Conservation (phyloP, 805 yeast species). For the Wickerhamia fluorescens region DNA sequence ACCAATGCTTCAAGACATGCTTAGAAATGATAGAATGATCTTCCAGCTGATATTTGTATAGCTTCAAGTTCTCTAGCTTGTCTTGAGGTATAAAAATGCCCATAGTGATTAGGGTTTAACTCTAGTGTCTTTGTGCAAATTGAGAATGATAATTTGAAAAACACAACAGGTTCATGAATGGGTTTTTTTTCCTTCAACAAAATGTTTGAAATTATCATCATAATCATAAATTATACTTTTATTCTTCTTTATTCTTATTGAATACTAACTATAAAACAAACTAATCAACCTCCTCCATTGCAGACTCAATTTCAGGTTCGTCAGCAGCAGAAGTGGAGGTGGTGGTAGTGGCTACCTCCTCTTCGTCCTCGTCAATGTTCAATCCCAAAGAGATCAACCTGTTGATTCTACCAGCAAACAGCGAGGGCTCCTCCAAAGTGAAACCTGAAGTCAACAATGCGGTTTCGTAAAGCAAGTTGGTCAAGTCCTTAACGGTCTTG, state of each 20-base stretch:
- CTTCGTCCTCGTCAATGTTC: constrained; percentile 90
- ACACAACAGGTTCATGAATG: no score
- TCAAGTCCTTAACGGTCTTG: constrained; percentile 96
- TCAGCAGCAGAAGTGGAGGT: constrained; percentile 40
- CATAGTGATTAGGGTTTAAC: no score
- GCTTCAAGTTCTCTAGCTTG: constrained; percentile 45
- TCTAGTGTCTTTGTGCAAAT: no score
- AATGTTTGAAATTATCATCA: no score
- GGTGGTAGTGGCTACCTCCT: constrained; percentile 42
- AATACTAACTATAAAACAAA: no score
- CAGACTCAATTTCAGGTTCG: constrained; percentile 79
- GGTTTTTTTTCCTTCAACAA: no score
- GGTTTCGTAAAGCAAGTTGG: constrained; percentile 93
- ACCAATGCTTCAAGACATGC: constrained; percentile 73
- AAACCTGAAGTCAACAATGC: constrained; percentile 98
- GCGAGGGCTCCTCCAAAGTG: constrained; percentile 96
- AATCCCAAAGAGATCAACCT: constrained; percentile 96
- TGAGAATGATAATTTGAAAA: no score
- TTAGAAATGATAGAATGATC: constrained; percentile 77
- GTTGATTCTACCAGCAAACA: constrained; percentile 97
- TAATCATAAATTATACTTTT: no score
- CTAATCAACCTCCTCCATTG: constrained; percentile 99
- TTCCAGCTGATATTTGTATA: constrained; percentile 64
- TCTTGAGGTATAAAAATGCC: constrained; percentile 57
- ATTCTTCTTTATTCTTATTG: constrained; percentile 2